Evolutionary conservation across 768 basidiomycete genomes (phyloP).

Genomic region (Mycena filopes): DNA sequence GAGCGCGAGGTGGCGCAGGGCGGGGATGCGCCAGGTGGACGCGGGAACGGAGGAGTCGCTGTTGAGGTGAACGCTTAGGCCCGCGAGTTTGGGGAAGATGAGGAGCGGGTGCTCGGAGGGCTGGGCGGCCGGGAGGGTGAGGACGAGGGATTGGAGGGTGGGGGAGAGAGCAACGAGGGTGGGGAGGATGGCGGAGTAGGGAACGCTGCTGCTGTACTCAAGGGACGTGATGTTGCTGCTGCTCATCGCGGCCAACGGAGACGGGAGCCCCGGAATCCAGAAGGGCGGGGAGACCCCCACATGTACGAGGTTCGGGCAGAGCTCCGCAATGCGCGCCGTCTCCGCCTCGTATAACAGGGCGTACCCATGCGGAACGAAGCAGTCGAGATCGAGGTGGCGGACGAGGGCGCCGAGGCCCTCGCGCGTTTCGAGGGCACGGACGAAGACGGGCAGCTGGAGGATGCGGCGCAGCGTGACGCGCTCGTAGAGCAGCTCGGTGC

Average conservation of each 20-base stretch:
- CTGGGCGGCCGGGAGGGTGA: too few relatives aligned
- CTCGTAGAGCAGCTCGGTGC: neutral
- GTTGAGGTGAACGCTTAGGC: too few relatives aligned
- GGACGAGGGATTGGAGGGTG: too few relatives aligned
- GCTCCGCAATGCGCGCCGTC: neutral
- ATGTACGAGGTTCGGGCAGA: slow-evolving; percentile 19
- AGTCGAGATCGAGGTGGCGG: neutral
- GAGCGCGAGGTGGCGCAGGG: too few relatives aligned
- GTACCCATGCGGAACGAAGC: slow-evolving; percentile 11
- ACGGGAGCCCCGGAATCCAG: neutral
- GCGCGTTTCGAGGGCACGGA: neutral
- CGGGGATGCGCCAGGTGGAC: too few relatives aligned
- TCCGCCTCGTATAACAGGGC: neutral
- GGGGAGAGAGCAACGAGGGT: too few relatives aligned
- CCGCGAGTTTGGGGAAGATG: too few relatives aligned
- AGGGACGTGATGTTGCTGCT: too few relatives aligned
- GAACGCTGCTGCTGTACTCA: neutral
- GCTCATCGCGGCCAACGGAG: neutral
- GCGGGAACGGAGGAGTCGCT: too few relatives aligned
- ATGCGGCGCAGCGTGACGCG: neutral
- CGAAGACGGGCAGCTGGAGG: neutral
- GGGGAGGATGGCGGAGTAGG: too few relatives aligned
- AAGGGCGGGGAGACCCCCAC: slow-evolving; percentile 9
- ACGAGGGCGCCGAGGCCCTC: neutral
- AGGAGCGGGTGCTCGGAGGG: too few relatives aligned